These are phyloP conservation scores for Jimgerdemannia lactiflua DNA, from an alignment of 192 early-diverging fungal genomes.

Conservation along the genomic window DNA sequence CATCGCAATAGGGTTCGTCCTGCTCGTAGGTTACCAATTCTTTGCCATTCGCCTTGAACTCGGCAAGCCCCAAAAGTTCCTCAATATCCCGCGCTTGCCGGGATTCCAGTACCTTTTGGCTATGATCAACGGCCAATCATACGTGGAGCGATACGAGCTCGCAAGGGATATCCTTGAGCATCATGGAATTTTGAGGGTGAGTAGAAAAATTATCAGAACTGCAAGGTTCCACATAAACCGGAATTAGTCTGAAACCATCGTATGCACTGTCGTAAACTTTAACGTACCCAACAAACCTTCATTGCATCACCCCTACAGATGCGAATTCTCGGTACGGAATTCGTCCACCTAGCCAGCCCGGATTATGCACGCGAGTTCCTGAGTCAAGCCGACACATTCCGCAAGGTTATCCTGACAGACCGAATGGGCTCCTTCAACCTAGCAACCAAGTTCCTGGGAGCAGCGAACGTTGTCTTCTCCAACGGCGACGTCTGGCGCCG, in stretches of 20 bases:
- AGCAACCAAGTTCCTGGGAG: conserved; percentile 9
- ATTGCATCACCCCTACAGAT: not conserved
- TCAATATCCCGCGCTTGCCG: not conserved
- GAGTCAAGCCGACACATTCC: not conserved
- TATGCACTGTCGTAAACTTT: not conserved
- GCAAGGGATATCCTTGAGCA: not conserved
- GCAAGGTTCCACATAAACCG: too few relatives aligned
- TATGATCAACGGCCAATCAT: not conserved
- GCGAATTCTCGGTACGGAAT: not conserved
- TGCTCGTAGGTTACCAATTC: not conserved
- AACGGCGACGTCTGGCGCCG: conserved; percentile 24
- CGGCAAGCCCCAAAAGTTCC: not conserved
- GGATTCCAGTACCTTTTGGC: not conserved
- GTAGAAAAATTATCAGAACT: not conserved
- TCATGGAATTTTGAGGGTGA: not conserved
- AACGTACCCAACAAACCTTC: not conserved
- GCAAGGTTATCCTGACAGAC: not conserved
- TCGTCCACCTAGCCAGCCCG: not conserved
- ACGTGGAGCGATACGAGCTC: not conserved
- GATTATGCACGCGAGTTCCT: not conserved
- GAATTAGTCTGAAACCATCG: too few relatives aligned
- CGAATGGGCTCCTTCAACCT: not conserved
- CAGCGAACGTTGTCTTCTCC: conserved; percentile 11
- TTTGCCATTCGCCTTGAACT: not conserved
- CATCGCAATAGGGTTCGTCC: not conserved